Evolutionary conservation across 495 filamentous ascomycete genomes (phyloP), one percentile per base, ranked within the genome.

Genomic region (Hypoxylon rickii): DNA sequence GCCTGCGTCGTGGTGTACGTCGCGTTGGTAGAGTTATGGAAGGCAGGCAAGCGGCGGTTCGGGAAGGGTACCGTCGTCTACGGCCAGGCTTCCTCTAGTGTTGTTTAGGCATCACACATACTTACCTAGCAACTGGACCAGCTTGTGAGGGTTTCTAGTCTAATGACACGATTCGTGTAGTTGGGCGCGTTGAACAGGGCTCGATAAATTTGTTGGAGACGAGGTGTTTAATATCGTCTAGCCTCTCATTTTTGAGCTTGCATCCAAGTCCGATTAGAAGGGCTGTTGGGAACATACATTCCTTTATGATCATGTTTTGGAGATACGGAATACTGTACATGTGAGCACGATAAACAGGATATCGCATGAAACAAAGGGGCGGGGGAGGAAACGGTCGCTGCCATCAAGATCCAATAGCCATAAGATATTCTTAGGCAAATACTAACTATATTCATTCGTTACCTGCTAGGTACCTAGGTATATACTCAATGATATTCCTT

Each of bases 21-120:
- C 17, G 43, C 62, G 0, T 67, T 80, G 6, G 68, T 83, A 36
- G 81, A 84, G 66, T 49, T 65, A 7, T 84, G 81, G 78, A 83
- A 83, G 65, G 80, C 69, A 17, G 70, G 68, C 7, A 84, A 84
- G 68, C 53, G 68, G 13, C 64, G 64, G 7, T 52, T 62, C 31
- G 3, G 18, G n/a, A 62, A 44, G 13, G 31, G 13, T n/a, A 16
- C 6, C 38, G 18, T 46, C 41, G 13, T 21, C 34, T 19, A 49
- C 20, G 12, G 29, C 18, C 52, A 33, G 31, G 7, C 45, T 40
- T 5, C 42, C 16, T 3, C 15, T 7, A n/a, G 41, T 0, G 20
- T 26, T 12, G 52, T 39, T 17, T 62, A 55, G 32, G 26, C 17
- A 7, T 1, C 3, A 36, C 10, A 6, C 16, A 44, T 44, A 22